A percentile compares a stretch with the other conserved stretches of the same genome.
Evolutionary conservation across 202 grass and related monocot species (phyloP).

Genomic region (Sporobolus alterniflorus): DNA sequence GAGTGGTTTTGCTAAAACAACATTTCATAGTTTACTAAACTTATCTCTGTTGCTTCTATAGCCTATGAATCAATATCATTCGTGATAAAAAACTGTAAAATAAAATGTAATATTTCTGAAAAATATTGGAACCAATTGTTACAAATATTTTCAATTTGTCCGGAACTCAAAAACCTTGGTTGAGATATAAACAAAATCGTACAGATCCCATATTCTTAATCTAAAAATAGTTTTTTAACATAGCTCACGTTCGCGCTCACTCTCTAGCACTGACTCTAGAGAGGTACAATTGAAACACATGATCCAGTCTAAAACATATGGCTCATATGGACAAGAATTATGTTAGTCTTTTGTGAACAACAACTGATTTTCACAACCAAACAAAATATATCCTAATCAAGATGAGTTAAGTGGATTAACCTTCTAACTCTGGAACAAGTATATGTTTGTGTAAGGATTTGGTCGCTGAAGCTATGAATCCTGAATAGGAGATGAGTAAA

Average conservation of each 20-base stretch:
- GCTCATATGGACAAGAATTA: background rate
- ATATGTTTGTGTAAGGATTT: too few species aligned
- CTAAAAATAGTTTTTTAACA: background rate
- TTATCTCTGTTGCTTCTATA: constrained; percentile 43
- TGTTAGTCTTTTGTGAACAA: too few species aligned
- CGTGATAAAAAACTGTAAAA: background rate
- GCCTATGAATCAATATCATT: constrained; percentile 38
- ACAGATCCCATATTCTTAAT: background rate
- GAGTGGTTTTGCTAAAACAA: constrained; percentile 62
- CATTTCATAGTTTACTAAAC: constrained; percentile 59
- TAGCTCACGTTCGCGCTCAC: background rate
- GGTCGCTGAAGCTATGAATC: too few species aligned
- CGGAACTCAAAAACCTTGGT: background rate
- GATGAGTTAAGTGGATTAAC: too few species aligned
- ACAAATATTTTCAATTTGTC: background rate
- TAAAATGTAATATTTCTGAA: background rate
- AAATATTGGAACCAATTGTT: background rate
- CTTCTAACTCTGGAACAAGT: too few species aligned
- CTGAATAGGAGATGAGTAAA: too few species aligned
- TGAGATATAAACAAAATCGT: background rate
- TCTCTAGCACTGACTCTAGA: background rate
- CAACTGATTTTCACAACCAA: too few species aligned
- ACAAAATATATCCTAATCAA: too few species aligned
- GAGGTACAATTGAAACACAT: background rate
- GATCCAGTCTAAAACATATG: background rate